Evolutionary conservation across 768 basidiomycete species (phyloP), one percentile per base, ranked within the genome.

Genomic region (Termitomyces sp.): DNA sequence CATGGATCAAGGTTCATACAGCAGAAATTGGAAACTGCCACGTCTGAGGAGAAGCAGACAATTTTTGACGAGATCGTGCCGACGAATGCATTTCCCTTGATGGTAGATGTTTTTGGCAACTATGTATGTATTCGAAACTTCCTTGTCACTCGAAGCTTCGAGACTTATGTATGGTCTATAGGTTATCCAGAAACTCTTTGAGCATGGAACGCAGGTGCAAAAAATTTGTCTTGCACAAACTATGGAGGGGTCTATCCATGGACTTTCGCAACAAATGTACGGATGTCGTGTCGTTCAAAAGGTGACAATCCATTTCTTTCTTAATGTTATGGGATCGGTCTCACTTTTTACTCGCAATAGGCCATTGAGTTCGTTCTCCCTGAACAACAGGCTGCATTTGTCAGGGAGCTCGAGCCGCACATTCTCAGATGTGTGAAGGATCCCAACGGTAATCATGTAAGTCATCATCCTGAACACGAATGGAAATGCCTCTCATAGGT

Each of bases 1-100:
- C 90, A 95, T 61, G 96, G 95, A n/a, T 97, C 95, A n/a, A 85
- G 96, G 9, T 94, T 98, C 71, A 95, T 99, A 59, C 96, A 98
- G 69, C 86, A 90, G 64, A 88, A 89, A 66, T 77, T 98, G 41
- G 87, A 90, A 68, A 75, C 73, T 2, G 89, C 92, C 5, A 79
- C 83, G n/a, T 77, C 78, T 38, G 92, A 92, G 58, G 93, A 94
- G 65, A 87, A 85, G 68, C 83, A 90, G 62, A 69, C 76, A 34
- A 79, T 96, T 37, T 97, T 94, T 60, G 85, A 90, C 48, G 96
- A 98, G 74, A 90, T 98, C 63, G 80, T 91, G 21, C 92, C 93
- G 23, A 71, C 81, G 42, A 84, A 88, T 65, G 79, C 85, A 4
- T 70, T 94, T 46, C 82, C 86, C 53, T 79, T 98, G 53, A 89